A percentile compares a stretch with the other conserved stretches of the same genome.
Conservation (phyloP, 495 filamentous ascomycete genomes). For the Penicillium diatomitis region DNA sequence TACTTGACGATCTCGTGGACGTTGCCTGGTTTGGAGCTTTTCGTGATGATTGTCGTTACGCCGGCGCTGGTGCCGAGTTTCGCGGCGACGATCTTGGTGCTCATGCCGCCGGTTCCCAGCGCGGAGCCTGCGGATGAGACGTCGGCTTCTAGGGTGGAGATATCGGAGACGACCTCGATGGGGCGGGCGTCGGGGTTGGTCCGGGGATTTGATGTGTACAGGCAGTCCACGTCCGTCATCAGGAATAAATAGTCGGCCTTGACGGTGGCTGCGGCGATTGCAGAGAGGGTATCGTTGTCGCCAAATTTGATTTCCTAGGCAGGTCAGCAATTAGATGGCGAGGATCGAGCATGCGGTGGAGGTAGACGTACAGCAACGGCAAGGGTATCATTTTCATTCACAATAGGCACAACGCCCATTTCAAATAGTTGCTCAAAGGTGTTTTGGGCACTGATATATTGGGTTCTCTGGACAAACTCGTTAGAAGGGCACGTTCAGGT, state of each 20-base stretch:
- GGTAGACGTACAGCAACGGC: constrained; percentile 58
- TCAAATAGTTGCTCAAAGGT: constrained; percentile 81
- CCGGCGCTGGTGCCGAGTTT: constrained; percentile 89
- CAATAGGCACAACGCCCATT: constrained; percentile 96
- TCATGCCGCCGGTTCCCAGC: constrained; percentile 95
- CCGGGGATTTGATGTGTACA: constrained; percentile 92
- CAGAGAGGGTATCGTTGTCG: constrained; percentile 94
- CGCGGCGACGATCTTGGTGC: constrained; percentile 93
- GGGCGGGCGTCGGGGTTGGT: constrained; percentile 74
- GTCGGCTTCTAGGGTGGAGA: constrained; percentile 74
- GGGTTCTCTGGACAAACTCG: constrained; percentile 51
- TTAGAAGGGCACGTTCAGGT: no score
- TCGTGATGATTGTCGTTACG: constrained; percentile 91
- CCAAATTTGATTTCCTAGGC: constrained; percentile 92
- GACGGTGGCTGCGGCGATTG: constrained; percentile 94
- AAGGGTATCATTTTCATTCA: constrained; percentile 97
- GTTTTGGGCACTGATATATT: constrained; percentile 95
- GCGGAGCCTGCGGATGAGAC: constrained; percentile 82
- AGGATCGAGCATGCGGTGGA: background rate
- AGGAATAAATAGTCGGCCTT: constrained; percentile 95
- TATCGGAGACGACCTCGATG: constrained; percentile 90
- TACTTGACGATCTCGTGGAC: constrained; percentile 79
- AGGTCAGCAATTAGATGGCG: background rate
- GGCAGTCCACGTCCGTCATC: constrained; percentile 97
- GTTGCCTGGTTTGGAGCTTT: constrained; percentile 86